These are phyloP conservation scores for Fusarium tricinctum DNA, from an alignment of 2,329 filamentous ascomycete species.

Conservation along the genomic window DNA sequence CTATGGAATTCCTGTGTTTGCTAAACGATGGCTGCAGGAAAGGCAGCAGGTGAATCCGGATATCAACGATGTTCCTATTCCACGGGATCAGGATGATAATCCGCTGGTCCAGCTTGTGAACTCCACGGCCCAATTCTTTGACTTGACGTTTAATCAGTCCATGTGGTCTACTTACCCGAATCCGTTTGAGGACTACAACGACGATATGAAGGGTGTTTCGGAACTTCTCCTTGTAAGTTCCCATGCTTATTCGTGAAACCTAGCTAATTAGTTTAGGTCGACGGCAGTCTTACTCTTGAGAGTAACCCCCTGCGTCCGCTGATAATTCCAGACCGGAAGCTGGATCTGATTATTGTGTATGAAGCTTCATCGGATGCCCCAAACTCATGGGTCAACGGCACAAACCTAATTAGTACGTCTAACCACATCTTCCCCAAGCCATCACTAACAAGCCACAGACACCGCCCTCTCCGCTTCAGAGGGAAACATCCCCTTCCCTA, in stretches of 20 bases:
- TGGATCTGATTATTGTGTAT: conserved; percentile 53
- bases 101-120: conserved; percentile 45
- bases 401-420: conserved; percentile 45
- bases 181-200: conserved; percentile 50
- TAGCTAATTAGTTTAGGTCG: conserved; percentile 37
- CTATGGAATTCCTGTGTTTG: conserved; percentile 46
- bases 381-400: conserved; percentile 50
- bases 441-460: conserved; percentile 8
- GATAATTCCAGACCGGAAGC: conserved; percentile 48
- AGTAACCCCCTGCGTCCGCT: conserved; percentile 50
- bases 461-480: conserved; percentile 39
- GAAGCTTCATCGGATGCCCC: conserved; percentile 49
- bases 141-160: conserved; percentile 50
- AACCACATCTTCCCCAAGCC: accelerated
- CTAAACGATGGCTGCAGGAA: conserved; percentile 37
- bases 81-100: conserved; percentile 34
- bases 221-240: conserved; percentile 48
- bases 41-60: conserved; percentile 25
- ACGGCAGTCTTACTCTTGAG: conserved; percentile 52
- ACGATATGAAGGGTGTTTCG: conserved; percentile 44
- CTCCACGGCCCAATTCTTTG: conserved; percentile 45
- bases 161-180: conserved; percentile 53
- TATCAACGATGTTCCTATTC: conserved; percentile 42
- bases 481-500: conserved; percentile 49
- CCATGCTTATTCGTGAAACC: accelerated